phyloP scores from a whole-genome alignment of 139 green algal genomes.

The Chlamydomonas eustigma region DNA sequence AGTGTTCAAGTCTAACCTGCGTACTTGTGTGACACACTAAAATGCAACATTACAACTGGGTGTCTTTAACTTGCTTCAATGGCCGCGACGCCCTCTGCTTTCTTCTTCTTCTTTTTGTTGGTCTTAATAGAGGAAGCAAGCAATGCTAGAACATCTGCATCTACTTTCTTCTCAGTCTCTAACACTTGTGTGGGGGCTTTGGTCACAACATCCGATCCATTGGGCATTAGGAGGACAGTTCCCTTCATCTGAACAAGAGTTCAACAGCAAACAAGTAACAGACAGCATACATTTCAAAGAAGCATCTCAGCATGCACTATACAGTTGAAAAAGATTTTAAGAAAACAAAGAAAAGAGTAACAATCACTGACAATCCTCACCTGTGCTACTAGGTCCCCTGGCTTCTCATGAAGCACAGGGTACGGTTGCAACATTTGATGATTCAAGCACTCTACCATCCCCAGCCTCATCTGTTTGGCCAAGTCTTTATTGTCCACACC shows the following conservation, averaged over 20 bases:
- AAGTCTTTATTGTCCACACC: conserved; percentile 15
- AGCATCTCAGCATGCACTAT: background rate
- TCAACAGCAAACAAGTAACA: background rate
- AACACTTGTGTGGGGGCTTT: conserved; percentile 64
- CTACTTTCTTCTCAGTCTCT: conserved; percentile 70
- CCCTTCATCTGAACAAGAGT: conserved; percentile 87
- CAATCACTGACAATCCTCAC: background rate
- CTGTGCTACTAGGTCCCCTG: conserved; percentile 8
- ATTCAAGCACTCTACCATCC: conserved; percentile 89
- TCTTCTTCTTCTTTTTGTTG: conserved; percentile 37
- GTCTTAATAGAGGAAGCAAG: conserved; percentile 37
- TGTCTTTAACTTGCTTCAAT: background rate
- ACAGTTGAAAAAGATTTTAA: background rate
- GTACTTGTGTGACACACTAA: no score
- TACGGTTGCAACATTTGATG: conserved; percentile 93
- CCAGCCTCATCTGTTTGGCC: conserved; percentile 43
- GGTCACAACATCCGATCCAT: conserved; percentile 83
- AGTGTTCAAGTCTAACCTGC: no score
- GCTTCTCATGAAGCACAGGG: conserved; percentile 94
- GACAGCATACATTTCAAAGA: background rate
- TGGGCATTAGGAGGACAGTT: conserved; percentile 96
- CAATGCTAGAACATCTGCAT: conserved; percentile 49
- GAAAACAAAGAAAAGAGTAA: background rate
- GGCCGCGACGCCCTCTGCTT: background rate
- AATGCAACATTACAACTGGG: no score